phyloP scores from a whole-genome alignment of 176 grass and related monocot genomes.

The Musa troglodytarum region DNA sequence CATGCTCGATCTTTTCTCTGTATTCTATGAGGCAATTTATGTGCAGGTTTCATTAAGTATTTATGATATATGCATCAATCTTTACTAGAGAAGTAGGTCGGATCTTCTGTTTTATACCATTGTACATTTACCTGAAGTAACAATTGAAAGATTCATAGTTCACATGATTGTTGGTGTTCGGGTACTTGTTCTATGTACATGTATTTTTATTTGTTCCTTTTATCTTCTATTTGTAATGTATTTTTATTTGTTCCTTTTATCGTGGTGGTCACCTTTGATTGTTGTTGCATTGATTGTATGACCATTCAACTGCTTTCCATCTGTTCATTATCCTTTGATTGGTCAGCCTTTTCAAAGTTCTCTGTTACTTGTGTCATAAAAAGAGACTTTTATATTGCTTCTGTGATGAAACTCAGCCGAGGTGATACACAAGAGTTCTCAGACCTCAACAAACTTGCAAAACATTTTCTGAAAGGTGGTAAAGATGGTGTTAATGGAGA shows the following conservation, averaged over 20 bases:
- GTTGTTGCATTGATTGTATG: no score
- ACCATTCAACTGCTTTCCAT: neutral
- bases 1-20: no score
- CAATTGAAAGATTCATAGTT: no score
- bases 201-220: no score
- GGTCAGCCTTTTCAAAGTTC: neutral
- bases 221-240: neutral
- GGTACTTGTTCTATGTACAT: no score
- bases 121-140: no score
- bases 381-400: neutral
- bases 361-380: neutral
- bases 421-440: constrained; percentile 92
- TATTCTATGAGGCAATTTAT: no score
- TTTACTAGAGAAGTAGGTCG: no score
- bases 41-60: no score
- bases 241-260: neutral
- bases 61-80: no score
- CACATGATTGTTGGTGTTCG: no score
- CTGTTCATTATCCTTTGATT: neutral
- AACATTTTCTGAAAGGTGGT: constrained; percentile 53
- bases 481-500: constrained; percentile 37
- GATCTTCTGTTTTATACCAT: no score
- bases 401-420: constrained; percentile 42
- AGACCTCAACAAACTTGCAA: constrained; percentile 87
- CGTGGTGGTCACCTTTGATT: neutral